phyloP scores from a whole-genome alignment of 2,329 filamentous ascomycete species.

The Hymenoscyphus occultus region DNA sequence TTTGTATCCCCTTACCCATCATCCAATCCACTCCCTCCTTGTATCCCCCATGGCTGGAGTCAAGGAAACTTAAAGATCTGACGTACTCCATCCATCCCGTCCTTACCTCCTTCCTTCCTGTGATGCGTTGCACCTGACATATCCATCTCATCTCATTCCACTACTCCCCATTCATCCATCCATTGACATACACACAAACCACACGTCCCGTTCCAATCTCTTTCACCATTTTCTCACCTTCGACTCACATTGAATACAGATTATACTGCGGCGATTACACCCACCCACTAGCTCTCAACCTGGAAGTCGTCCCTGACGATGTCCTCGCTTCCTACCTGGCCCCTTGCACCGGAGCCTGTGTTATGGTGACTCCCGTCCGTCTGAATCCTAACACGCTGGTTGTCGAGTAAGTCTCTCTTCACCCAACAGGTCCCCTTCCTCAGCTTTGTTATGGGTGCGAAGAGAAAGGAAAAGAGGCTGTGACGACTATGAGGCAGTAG shows the following conservation, averaged over 20 bases:
- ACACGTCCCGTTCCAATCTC: slow-evolving; percentile 3
- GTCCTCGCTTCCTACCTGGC: not conserved
- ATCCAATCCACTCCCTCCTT: not conserved
- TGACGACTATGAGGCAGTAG: too few relatives aligned
- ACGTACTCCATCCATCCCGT: too few relatives aligned
- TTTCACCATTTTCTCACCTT: not conserved
- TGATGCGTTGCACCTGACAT: too few relatives aligned
- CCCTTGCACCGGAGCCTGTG: not conserved
- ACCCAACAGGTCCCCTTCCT: not conserved
- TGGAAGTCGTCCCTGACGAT: not conserved
- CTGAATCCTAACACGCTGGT: not conserved
- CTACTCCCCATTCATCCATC: not conserved
- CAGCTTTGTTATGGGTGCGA: not conserved
- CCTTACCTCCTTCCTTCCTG: too few relatives aligned
- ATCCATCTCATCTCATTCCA: too few relatives aligned
- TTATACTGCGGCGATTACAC: slow-evolving; percentile 6
- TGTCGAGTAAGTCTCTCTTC: not conserved
- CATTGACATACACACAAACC: not conserved
- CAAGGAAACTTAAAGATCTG: too few relatives aligned
- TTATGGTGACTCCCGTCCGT: not conserved
- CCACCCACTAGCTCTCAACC: not conserved
- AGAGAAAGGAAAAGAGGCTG: too few relatives aligned
- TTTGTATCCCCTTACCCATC: not conserved
- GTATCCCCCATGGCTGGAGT: too few relatives aligned
- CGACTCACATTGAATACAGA: not conserved